Conservation (phyloP, 2,329 filamentous ascomycete species). For the Penicillium oxalicum region DNA sequence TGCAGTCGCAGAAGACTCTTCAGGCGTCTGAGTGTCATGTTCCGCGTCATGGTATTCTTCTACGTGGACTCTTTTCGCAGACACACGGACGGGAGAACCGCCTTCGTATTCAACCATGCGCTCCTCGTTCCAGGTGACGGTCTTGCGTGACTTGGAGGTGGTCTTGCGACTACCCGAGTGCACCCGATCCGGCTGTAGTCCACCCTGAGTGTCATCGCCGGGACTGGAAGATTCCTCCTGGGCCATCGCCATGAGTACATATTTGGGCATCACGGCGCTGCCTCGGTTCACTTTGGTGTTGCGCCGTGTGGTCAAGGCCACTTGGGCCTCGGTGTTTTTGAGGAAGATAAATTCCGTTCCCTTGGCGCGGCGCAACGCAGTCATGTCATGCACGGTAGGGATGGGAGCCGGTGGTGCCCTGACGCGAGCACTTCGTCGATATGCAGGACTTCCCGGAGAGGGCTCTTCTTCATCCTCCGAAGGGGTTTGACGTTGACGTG, state of each 20-base stretch:
- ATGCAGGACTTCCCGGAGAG: conserved; percentile 22
- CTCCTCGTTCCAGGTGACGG: conserved; percentile 36
- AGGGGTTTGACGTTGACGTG: conserved; percentile 12
- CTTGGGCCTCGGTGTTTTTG: conserved; percentile 37
- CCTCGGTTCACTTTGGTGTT: conserved; percentile 42
- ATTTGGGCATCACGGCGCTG: conserved; percentile 30
- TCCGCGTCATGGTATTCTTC: conserved; percentile 18
- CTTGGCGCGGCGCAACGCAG: conserved; percentile 40
- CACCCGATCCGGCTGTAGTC: conserved; percentile 4
- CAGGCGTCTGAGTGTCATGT: neutral
- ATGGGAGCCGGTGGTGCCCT: conserved; percentile 21
- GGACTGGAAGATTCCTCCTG: conserved; percentile 9
- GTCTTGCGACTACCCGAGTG: conserved; percentile 2
- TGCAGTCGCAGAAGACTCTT: conserved; percentile 5
- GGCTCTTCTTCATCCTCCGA: conserved; percentile 19
- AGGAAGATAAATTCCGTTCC: conserved; percentile 43
- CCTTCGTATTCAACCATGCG: conserved; percentile 34
- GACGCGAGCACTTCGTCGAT: conserved; percentile 35
- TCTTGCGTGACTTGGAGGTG: conserved; percentile 17
- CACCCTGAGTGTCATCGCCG: conserved; percentile 3
- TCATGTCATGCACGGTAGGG: conserved; percentile 31
- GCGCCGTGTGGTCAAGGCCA: conserved; percentile 37
- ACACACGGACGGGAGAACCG: conserved; percentile 9
- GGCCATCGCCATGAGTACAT: conserved; percentile 23
- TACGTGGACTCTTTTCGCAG: conserved; percentile 2